A percentile compares a stretch with the other conserved stretches of the same genome.
Conservation (phyloP, 192 early-diverging fungal genomes). For the Ramicandelaber brevisporus region DNA sequence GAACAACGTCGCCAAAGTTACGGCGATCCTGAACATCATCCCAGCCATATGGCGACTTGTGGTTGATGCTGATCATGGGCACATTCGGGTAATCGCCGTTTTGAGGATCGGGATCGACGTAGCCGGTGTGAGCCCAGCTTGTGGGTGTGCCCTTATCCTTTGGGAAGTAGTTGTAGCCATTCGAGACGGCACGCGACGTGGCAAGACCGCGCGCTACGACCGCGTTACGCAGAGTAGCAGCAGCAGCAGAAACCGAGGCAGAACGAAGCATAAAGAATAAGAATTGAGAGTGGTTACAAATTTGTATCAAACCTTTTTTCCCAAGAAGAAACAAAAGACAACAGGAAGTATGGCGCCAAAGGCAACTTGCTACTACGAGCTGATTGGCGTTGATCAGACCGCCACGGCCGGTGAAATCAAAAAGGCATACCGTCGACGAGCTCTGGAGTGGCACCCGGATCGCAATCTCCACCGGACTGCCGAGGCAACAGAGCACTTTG, state of each 20-base stretch:
- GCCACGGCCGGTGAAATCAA: conserved; percentile 59
- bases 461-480: conserved; percentile 65
- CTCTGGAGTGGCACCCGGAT: conserved; percentile 65
- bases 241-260: not conserved
- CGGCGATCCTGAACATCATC: conserved; percentile 28
- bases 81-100: conserved; percentile 32
- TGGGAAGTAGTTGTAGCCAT: not conserved
- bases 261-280: no score
- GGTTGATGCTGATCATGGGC: conserved; percentile 20
- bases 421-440: conserved; percentile 59
- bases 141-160: no score
- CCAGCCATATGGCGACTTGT: conserved; percentile 22
- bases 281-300: no score
- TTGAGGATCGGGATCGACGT: conserved; percentile 19
- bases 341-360: not conserved
- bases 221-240: not conserved
- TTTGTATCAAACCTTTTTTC: not conserved
- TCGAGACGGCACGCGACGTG: not conserved
- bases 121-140: no score
- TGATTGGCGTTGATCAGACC: conserved; percentile 50
- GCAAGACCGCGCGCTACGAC: not conserved
- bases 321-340: not conserved
- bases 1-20: conserved; percentile 30
- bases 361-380: conserved; percentile 56
- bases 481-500: conserved; percentile 70